Evolutionary conservation across 768 basidiomycete species (phyloP).

Genomic region (Suillus placidus): DNA sequence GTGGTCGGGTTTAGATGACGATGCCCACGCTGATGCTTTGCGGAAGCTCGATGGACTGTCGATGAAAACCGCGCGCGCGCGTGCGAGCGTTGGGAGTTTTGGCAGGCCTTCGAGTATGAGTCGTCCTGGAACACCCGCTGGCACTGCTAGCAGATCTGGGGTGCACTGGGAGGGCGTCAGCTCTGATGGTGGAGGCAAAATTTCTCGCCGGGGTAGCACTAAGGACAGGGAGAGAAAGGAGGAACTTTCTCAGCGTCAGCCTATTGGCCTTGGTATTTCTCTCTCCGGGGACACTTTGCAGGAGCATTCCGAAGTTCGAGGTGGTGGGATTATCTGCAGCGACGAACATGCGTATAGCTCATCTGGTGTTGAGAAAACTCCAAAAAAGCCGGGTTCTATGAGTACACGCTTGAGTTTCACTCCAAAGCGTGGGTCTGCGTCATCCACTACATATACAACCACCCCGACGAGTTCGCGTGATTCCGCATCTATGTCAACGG

Average conservation of each 20-base stretch:
- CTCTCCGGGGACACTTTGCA: slow-evolving; percentile 35
- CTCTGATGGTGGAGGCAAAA: slow-evolving; percentile 35
- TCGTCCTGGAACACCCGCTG: slow-evolving; percentile 74
- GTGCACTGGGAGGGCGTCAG: slow-evolving; percentile 78
- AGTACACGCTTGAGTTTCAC: slow-evolving; percentile 73
- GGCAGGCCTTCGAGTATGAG: slow-evolving; percentile 66
- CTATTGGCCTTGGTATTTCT: slow-evolving; percentile 39
- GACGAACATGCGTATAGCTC: slow-evolving; percentile 56
- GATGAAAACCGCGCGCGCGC: slow-evolving; percentile 73
- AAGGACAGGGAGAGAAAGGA: slow-evolving; percentile 51
- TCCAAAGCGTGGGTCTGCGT: slow-evolving; percentile 87
- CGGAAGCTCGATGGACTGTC: slow-evolving; percentile 90
- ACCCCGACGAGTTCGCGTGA: slow-evolving; percentile 86
- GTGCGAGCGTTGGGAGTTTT: slow-evolving; percentile 76
- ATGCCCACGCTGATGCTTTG: slow-evolving; percentile 87
- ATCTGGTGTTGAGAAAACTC: slow-evolving; percentile 59
- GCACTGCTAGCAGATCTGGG: slow-evolving; percentile 48
- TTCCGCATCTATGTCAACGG: slow-evolving; percentile 79
- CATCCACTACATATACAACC: slow-evolving; percentile 83
- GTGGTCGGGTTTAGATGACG: slow-evolving; percentile 86
- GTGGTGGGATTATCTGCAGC: slow-evolving; percentile 50
- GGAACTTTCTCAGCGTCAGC: slow-evolving; percentile 14
- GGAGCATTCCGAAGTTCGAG: slow-evolving; percentile 46
- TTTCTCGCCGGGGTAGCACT: slow-evolving; percentile 40
- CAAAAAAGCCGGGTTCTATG: slow-evolving; percentile 61